phyloP scores from a whole-genome alignment of 78 protist genomes.

The Dictyostelium brefeldianum region DNA sequence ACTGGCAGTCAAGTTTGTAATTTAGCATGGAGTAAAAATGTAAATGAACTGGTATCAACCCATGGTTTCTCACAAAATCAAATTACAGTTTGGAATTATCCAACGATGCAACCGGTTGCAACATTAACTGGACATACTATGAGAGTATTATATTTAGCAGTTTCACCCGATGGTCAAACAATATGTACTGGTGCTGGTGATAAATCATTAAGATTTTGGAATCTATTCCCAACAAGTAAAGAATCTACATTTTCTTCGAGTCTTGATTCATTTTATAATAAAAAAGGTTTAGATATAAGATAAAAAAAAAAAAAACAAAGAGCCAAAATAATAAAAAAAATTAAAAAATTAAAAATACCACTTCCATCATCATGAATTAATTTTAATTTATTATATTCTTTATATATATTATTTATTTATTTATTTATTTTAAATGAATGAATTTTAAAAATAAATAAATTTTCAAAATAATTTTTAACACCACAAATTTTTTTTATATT shows the following conservation, averaged over 20 bases:
- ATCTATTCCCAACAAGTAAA: constrained; percentile 84
- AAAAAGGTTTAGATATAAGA: constrained; percentile 49
- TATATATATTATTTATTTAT: no score
- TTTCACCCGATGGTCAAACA: constrained; percentile 95
- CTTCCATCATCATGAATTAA: no score
- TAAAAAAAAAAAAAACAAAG: no score
- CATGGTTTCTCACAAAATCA: constrained; percentile 99
- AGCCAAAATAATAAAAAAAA: no score
- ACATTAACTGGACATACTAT: constrained; percentile 87
- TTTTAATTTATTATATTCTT: no score
- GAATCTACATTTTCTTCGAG: constrained; percentile 40
- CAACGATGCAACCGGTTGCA: constrained; percentile 90
- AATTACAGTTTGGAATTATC: constrained; percentile 97
- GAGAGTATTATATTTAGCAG: constrained; percentile 97
- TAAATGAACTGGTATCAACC: constrained; percentile 96
- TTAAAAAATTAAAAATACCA: no score
- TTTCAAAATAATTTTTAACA: no score
- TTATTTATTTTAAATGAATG: no score
- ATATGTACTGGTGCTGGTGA: constrained; percentile 99
- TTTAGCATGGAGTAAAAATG: constrained; percentile 93
- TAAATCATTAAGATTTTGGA: constrained; percentile 99
- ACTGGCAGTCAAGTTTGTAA: constrained; percentile 90
- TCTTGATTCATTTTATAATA: constrained; percentile 43
- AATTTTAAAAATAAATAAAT: no score
- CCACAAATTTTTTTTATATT: no score